Conservation (phyloP, 805 yeast species). For the Lipomyces sp. region DNA sequence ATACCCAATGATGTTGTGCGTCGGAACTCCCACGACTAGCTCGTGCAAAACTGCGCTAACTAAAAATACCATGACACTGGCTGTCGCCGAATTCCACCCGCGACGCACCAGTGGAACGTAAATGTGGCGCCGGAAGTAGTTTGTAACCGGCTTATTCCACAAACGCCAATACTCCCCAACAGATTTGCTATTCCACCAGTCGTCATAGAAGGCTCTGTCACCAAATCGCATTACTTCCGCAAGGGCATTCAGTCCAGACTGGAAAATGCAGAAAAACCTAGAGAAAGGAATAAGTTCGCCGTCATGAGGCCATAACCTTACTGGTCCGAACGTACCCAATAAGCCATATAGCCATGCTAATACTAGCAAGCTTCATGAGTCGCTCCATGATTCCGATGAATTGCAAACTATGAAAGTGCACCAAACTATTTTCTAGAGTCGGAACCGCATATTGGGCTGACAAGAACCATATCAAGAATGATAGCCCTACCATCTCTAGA, state of each 20-base stretch:
- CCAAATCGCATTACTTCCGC: slow-evolving; percentile 54
- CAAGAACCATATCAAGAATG: slow-evolving; percentile 47
- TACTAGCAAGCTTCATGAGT: slow-evolving; percentile 48
- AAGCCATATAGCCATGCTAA: slow-evolving; percentile 53
- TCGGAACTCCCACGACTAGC: slow-evolving; percentile 53
- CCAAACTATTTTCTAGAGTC: slow-evolving; percentile 47
- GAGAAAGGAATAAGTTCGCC: background rate
- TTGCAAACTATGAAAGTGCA: slow-evolving; percentile 41
- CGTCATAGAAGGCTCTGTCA: slow-evolving; percentile 54
- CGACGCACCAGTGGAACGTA: slow-evolving; percentile 49
- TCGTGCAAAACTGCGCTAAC: slow-evolving; percentile 55
- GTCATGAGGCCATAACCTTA: background rate
- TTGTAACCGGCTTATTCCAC: slow-evolving; percentile 54
- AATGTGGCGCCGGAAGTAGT: slow-evolving; percentile 52
- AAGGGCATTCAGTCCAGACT: slow-evolving; percentile 49
- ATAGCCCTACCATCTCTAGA: slow-evolving; percentile 47
- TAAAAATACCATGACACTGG: slow-evolving; percentile 49
- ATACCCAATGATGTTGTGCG: slow-evolving; percentile 52
- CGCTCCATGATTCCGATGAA: slow-evolving; percentile 45
- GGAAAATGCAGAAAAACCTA: slow-evolving; percentile 50
- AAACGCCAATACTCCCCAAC: slow-evolving; percentile 54
- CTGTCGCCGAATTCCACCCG: slow-evolving; percentile 43
- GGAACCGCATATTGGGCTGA: slow-evolving; percentile 52
- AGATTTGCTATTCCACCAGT: slow-evolving; percentile 59
- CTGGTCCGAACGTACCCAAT: slow-evolving; percentile 39